Percentiles rank a stretch among this genome's conserved stretches.
Conservation (phyloP, 2,329 filamentous ascomycete genomes). For the Podosphaera fusca region DNA sequence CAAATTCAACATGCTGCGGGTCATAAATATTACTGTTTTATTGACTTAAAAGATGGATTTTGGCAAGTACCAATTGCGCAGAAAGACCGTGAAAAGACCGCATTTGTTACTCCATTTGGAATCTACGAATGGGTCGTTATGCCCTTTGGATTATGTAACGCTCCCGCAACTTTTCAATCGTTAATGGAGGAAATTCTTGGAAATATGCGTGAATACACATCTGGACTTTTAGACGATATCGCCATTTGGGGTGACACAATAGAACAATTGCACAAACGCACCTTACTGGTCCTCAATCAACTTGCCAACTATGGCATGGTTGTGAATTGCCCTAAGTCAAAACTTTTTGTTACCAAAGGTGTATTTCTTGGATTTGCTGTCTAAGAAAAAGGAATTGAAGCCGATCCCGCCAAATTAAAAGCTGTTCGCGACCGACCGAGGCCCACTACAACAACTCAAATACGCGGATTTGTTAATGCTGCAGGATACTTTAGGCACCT, state of each 20-base stretch:
- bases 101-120: background rate
- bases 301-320: background rate
- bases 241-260: background rate
- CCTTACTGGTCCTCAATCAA: background rate
- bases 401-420: background rate
- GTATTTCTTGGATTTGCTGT: background rate
- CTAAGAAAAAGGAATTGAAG: background rate
- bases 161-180: slow-evolving; percentile 1
- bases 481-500: background rate
- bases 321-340: background rate
- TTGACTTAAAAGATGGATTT: background rate
- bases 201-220: too few relatives aligned
- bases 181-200: background rate
- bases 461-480: background rate
- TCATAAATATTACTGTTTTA: background rate
- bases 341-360: background rate
- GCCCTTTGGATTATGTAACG: slow-evolving; percentile 1
- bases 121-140: slow-evolving; percentile 1
- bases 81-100: background rate
- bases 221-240: background rate
- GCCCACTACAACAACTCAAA: background rate
- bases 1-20: background rate
- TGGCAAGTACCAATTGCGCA: background rate
- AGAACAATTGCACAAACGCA: background rate
- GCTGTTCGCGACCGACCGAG: background rate